Evolutionary conservation across 148 eudicot genomes (phyloP), one percentile per base, ranked within the genome.

Genomic region (Talinum fruticosum): DNA sequence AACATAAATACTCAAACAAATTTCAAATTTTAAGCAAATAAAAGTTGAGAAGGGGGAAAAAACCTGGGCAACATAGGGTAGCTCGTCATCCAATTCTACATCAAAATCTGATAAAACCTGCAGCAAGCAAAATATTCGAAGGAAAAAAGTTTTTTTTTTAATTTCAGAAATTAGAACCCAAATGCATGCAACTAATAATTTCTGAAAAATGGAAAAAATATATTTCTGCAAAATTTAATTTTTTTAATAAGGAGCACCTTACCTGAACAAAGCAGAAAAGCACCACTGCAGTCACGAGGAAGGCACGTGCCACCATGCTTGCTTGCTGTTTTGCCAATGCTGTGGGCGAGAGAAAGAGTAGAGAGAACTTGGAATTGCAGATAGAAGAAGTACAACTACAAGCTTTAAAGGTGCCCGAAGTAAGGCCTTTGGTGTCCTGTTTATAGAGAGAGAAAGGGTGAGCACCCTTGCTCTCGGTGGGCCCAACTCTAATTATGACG

Each of bases 71-170:
- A 76, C 2, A 38, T 68, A 49, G 4, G 73, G 73, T 5, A 77
- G 67, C 21, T 77, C 79, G 0, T 77, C 79, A 53, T 69, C 79
- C 38, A 16, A 33, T 69, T 77, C 74, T 4, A 54, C 23, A 35
- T 77, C 79, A 35, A 77, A 77, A 54, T 69, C 79, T 54, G 74
- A 77, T 54, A 69, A 54, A n/a, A 77, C 79, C 79, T 77, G 73
- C 47, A 44, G 10, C 7, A 10, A 34, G 1, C 59, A n/a, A 26
- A 10, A 62, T 62, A 57, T 57, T n/a, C 8, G n/a, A 62, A 28
- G 13, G 30, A 8, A 62, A 8, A 24, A 62, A 24, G 28, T 3
- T 59, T 13, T 6, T 19, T 37, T 37, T 37, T 37, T 37, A 37
- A 37, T 2, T 2, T 2, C 3, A 37, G 41, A 37, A 37, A 37